A percentile compares a stretch with the other conserved stretches of the same genome.
These are phyloP conservation scores for Solanum chiquidenum DNA, from an alignment of 257 asterid species.

Conservation along the genomic window DNA sequence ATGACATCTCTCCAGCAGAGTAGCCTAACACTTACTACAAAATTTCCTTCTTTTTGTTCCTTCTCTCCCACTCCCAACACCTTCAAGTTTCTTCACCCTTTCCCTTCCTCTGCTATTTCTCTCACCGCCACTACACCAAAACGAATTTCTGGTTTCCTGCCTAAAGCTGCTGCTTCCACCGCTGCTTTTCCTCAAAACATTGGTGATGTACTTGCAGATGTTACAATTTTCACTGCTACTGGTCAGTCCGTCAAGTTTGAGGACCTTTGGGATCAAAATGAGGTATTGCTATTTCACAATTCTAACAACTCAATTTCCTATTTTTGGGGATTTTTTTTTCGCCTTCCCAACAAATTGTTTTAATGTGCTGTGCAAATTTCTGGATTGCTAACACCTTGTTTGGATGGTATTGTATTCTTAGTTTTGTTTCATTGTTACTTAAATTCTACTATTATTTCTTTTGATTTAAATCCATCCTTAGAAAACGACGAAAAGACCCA, in stretches of 20 bases:
- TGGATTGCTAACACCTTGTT: neutral
- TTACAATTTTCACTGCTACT: conserved; percentile 54
- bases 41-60: neutral
- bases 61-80: neutral
- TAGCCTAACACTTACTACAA: neutral
- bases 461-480: too few relatives aligned
- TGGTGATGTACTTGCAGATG: conserved; percentile 47
- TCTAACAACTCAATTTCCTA: neutral
- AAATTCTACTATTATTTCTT: too few relatives aligned
- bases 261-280: conserved; percentile 74
- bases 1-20: conserved; percentile 18
- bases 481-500: too few relatives aligned
- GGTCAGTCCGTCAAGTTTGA: conserved; percentile 63
- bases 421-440: too few relatives aligned
- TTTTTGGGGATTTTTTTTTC: neutral
- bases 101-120: conserved; percentile 14
- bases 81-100: conserved; percentile 9
- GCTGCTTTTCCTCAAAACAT: conserved; percentile 33
- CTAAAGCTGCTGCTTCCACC: conserved; percentile 24
- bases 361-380: neutral
- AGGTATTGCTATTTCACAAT: conserved; percentile 21
- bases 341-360: neutral
- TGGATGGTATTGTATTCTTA: too few relatives aligned
- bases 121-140: neutral
- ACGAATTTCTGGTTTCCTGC: conserved; percentile 3